Base-by-base conservation (phyloP, 768 basidiomycete species). In the Boletellus ananas region DNA sequence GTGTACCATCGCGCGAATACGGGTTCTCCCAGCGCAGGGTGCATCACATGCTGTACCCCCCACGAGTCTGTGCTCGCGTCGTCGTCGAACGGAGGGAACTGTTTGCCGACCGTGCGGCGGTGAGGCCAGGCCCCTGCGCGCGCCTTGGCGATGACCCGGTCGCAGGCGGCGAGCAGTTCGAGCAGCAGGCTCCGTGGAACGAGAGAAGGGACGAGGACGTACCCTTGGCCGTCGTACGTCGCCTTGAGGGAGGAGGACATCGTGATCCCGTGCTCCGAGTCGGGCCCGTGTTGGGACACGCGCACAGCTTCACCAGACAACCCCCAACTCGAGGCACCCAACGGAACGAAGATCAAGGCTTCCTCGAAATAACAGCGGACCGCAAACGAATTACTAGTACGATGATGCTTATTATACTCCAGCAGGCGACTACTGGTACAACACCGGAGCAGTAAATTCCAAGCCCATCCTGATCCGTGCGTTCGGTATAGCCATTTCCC, bases 41-140 rank as follows among this genome's bases (percentile, higher is more conserved):
- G 87, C 89, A 91, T 90, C 39, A 86, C 64, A 54, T 90, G 86
- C 56, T 90, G 88, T 2, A 89, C 80, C 2, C 88, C 89, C 87
- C 88, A 90, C 0, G 83, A 79, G 65, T 90, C 88, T 2, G 80
- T 77, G 45, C 79, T 66, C 35, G 58, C 23, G 23, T 23, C 71
- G 29, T 76, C 66, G 45, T 76, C 81, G 57, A 75, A 90, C 0
- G 87, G 88, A 3, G 88, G 87, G 53, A 90, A 90, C 63, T 88
- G 85, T 52, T 83, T 84, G 1, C 89, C 88, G 16, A 90, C 84
- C 0, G 80, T 83, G 33, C 88, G 78, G 4, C 85, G 73, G 56
- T 84, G 74, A 0, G 78, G 70, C 88, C 87, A 90, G 3, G 62
- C 52, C 2, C 85, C 85, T 0, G 70, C 45, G 5, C 87, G 80